Evolutionary conservation across 2,329 filamentous ascomycete species (phyloP), one percentile per base, ranked within the genome.

Genomic region (Delphinella strobiligena): DNA sequence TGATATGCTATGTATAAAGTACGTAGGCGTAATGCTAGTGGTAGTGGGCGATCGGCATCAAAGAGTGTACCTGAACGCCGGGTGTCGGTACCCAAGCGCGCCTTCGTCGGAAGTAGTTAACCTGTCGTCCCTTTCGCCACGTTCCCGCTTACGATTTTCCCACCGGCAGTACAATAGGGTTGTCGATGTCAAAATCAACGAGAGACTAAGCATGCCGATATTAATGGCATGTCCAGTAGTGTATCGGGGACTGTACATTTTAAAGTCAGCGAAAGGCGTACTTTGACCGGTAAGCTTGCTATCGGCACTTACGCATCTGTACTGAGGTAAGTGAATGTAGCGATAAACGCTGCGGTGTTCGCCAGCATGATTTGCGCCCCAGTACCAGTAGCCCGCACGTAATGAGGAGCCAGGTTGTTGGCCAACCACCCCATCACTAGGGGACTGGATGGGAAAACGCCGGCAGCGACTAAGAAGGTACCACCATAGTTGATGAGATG

Each of bases 241-340:
- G 36, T 61, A 63, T 34, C 54, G 42, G 1, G 59, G 58, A 12
- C 56, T 60, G 36, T 3, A n/a, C 10, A 19, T 31, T 5, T 42
- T 36, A 41, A 40, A 19, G 3, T 40, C 16, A 12, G 22, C 12
- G 12, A 27, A 22, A 16, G n/a, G n/a, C 3, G 29, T 16, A 16
- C 37, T 9, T 19, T 16, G 41, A 42, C 29, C 14, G 29, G n/a
- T 7, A 7, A 7, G 22, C 12, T 7, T 3, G 11, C 11, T 17
- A 17, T 16, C 14, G 32, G 30, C 24, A 57, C 59, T 51, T 49
- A 61, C 59, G 55, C 58, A 51, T 64, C 60, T 43, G 53, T 46
- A 12, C 51, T 45, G 3, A 66, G 51, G 41, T 63, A 63, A 22
- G 59, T 60, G 34, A 64, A 63, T 0, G 61, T 59, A 4, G 56